Conservation (phyloP, 306 rosid genomes). For the Lathyrus oleraceus region DNA sequence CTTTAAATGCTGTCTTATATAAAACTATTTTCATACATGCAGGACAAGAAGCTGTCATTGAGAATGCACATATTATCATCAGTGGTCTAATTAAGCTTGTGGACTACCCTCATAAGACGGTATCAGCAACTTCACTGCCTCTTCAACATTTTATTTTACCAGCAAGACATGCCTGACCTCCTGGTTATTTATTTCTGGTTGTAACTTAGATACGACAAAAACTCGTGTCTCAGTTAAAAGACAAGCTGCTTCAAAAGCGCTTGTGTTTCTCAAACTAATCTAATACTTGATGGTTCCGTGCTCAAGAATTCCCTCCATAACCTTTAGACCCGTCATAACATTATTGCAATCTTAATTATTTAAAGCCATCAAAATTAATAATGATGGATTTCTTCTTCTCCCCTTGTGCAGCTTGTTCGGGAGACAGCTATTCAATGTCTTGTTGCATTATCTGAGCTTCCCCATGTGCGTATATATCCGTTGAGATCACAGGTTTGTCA, state of each 20-base stretch:
- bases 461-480: conserved; percentile 77
- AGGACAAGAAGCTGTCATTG: conserved; percentile 72
- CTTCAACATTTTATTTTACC: neutral
- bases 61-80: conserved; percentile 67
- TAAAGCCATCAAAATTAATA: conserved; percentile 14
- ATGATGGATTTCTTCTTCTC: conserved; percentile 22
- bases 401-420: conserved; percentile 75
- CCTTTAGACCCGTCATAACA: conserved; percentile 4
- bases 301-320: neutral
- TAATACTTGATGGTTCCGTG: conserved; percentile 3
- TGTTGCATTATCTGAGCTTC: conserved; percentile 75
- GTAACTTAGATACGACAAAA: neutral
- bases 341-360: neutral
- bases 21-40: conserved; percentile 40
- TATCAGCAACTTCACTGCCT: conserved; percentile 31
- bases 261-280: conserved; percentile 8
- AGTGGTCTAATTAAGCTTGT: conserved; percentile 60
- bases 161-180: neutral
- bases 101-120: conserved; percentile 82
- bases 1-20: conserved; percentile 27
- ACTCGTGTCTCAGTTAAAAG: neutral
- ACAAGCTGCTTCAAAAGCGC: neutral
- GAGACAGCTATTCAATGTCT: conserved; percentile 92
- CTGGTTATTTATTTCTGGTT: conserved; percentile 6
- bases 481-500: conserved; percentile 74